Conservation (phyloP, 768 basidiomycete genomes). For the Mycena leptocephala region DNA sequence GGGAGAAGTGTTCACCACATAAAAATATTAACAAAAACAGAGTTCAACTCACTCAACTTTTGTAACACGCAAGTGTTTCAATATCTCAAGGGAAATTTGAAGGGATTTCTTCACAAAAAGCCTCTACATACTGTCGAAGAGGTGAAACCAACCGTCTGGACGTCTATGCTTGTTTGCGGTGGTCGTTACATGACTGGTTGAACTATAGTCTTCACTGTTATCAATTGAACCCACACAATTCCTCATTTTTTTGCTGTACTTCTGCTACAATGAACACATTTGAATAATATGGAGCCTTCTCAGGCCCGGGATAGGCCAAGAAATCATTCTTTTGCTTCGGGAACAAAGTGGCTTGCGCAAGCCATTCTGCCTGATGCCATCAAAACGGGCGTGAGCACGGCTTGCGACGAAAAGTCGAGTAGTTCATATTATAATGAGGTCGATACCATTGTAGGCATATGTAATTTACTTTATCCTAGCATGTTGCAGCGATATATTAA, state of each 20-base stretch:
- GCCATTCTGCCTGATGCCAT: too few species aligned
- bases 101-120: background rate
- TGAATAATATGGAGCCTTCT: background rate
- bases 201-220: background rate
- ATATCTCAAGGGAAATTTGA: slow-evolving; percentile 1
- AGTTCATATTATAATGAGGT: background rate
- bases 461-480: background rate
- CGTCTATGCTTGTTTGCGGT: background rate
- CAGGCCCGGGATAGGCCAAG: too few species aligned
- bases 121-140: background rate
- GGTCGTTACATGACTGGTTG: background rate
- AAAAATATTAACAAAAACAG: slow-evolving; percentile 13
- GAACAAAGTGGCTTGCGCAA: too few species aligned
- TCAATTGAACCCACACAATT: background rate
- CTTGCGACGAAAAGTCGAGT: slow-evolving; percentile 2
- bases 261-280: background rate
- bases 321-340: too few species aligned
- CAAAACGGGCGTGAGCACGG: background rate
- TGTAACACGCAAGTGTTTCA: too few species aligned
- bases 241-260: background rate
- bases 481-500: background rate
- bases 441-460: background rate
- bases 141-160: background rate
- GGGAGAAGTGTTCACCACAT: background rate
- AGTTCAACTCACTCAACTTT: slow-evolving; percentile 3